Base-by-base conservation (phyloP, 2,329 filamentous ascomycete genomes). In the Botryotinia calthae region DNA sequence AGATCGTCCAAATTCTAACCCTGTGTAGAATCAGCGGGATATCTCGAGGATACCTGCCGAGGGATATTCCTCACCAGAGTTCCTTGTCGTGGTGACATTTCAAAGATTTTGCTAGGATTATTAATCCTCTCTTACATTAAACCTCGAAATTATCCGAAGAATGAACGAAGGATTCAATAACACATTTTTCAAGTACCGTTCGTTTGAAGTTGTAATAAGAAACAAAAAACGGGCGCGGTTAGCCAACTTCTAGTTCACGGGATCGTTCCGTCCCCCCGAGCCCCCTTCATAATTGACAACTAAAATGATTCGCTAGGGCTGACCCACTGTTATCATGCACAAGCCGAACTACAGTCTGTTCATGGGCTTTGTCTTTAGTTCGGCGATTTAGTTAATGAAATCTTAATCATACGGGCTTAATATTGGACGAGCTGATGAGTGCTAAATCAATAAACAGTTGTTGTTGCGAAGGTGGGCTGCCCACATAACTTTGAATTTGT, bases 241-340 rank as follows among this genome's bases (percentile, higher is more conserved):
- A 67, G 51, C 48, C n/a, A 67, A 40, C 20, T 40, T 12, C 40
- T 67, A 31, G 44, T 37, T 37, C 31, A 46, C 44, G 31, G 64
- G 64, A 40, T 54, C 37, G 46, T 67, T 20, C 37, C 46, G 28
- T n/a, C n/a, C n/a, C n/a, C n/a, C n/a, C n/a, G n/a, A n/a, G 34
- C 34, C 20, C 44, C 20, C 37, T 64, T 48, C 63, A 66, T 20
- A 31, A 66, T 48, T 25, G 18, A 28, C 14, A 54, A 16, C 44
- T 25, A 51, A 67, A 28, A 54, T 25, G 34, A 22, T 56, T 67
- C 25, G 64, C 64, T 54, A 67, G 46, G 64, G 64, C 46, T 54
- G 64, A 48, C 64, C 64, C 64, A 31, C 51, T 54, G 54, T 40
- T 40, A n/a, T 54, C 46, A 67, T 20, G 64, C 64, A 67, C 46